Percentiles rank a stretch among this genome's conserved stretches.
phyloP scores from a whole-genome alignment of 306 rosid species.

The Oxytropis ochrocephala region DNA sequence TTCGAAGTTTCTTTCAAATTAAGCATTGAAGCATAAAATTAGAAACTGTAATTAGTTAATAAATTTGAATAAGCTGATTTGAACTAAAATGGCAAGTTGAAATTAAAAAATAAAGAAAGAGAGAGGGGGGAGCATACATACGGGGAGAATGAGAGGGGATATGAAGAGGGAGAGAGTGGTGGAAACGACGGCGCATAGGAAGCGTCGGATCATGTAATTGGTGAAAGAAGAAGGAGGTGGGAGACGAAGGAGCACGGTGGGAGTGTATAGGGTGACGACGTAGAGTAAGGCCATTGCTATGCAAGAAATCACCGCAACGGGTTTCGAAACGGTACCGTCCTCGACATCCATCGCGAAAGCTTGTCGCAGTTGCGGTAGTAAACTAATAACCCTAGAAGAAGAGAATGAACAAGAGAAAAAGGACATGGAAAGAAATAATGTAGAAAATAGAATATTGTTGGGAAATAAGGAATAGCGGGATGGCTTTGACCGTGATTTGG shows the following conservation, averaged over 20 bases:
- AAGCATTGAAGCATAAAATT: background rate
- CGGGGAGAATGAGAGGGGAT: slow-evolving; percentile 56
- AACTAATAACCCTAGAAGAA: slow-evolving; percentile 27
- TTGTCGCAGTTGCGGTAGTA: background rate
- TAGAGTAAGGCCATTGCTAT: slow-evolving; percentile 59
- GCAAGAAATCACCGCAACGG: slow-evolving; percentile 45
- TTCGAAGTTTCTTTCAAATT: background rate
- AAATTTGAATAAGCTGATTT: background rate
- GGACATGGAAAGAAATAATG: background rate
- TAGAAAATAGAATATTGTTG: background rate
- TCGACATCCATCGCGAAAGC: slow-evolving; percentile 38
- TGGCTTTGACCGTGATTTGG: too few species aligned
- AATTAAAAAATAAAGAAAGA: background rate
- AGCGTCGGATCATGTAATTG: slow-evolving; percentile 64
- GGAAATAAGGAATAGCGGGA: background rate
- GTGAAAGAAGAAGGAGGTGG: slow-evolving; percentile 67
- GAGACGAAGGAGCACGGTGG: slow-evolving; percentile 68
- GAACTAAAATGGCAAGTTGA: background rate
- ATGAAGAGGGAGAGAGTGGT: slow-evolving; percentile 49
- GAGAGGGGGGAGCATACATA: slow-evolving; percentile 25
- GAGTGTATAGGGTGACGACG: slow-evolving; percentile 70
- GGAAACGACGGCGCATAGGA: slow-evolving; percentile 64
- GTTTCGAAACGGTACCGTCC: slow-evolving; percentile 35
- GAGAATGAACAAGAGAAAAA: background rate
- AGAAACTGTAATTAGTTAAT: too few species aligned